A percentile compares a stretch with the other conserved stretches of the same genome.
These are phyloP conservation scores for Heliamphora exappendiculata DNA, from an alignment of 148 eudicot species.

Conservation along the genomic window DNA sequence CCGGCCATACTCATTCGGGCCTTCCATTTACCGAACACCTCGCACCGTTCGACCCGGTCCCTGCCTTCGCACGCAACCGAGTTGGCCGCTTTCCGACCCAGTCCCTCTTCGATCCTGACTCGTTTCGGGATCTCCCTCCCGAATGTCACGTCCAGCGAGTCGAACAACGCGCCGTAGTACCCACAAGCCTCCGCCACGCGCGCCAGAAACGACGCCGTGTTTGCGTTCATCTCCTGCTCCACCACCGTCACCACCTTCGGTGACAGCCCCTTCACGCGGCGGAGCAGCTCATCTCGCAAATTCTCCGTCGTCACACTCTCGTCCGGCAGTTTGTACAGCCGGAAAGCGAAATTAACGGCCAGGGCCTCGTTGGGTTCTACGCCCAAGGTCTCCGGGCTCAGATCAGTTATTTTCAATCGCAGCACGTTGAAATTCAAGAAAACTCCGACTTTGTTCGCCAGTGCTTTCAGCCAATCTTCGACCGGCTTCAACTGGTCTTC, in stretches of 20 bases:
- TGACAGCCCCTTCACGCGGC: conserved; percentile 58
- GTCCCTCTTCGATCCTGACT: conserved; percentile 64
- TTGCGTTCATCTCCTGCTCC: conserved; percentile 77
- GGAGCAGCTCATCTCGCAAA: conserved; percentile 59
- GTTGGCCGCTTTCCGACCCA: conserved; percentile 56
- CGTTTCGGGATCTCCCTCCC: conserved; percentile 38
- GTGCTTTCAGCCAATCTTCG: conserved; percentile 27
- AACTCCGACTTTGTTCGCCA: conserved; percentile 39
- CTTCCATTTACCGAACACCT: conserved; percentile 90
- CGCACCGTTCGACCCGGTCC: conserved; percentile 83
- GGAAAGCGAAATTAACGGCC: conserved; percentile 67
- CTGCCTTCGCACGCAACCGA: conserved; percentile 75
- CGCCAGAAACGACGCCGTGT: conserved; percentile 64
- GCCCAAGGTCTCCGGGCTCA: conserved; percentile 42
- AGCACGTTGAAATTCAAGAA: conserved; percentile 27
- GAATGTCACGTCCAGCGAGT: conserved; percentile 49
- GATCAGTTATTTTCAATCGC: conserved; percentile 25
- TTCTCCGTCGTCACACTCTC: conserved; percentile 93
- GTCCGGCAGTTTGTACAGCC: conserved; percentile 58
- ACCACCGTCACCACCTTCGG: conserved; percentile 70
- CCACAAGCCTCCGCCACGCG: conserved; percentile 56
- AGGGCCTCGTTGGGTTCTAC: conserved; percentile 44
- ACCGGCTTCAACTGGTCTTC: conserved; percentile 30
- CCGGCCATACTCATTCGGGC: conserved; percentile 90
- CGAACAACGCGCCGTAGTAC: conserved; percentile 62